Evolutionary conservation across 2,329 filamentous ascomycete species (phyloP).

Genomic region (Pyrenophora graminea): DNA sequence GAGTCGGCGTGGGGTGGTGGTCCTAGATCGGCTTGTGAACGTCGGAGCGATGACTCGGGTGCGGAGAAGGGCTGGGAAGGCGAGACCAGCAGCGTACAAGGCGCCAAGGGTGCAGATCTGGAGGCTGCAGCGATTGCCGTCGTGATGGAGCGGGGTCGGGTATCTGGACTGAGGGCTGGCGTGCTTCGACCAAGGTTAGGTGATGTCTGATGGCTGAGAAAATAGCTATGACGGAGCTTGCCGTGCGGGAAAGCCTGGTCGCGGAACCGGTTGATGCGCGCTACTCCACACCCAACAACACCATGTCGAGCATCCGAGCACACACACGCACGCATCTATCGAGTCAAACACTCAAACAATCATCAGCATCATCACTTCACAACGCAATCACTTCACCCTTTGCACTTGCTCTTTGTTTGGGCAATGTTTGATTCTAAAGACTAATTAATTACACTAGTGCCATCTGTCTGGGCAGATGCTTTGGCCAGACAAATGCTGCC

Average conservation of each 20-base stretch:
- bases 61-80: conserved; percentile 28
- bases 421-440: not conserved
- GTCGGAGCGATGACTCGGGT: conserved; percentile 26
- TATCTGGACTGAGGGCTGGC: conserved; percentile 24
- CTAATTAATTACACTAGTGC: conserved; percentile 16
- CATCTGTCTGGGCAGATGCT: conserved; percentile 10
- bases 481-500: not conserved
- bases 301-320: not conserved
- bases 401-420: not conserved
- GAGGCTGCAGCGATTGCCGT: conserved; percentile 29
- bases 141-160: conserved; percentile 32
- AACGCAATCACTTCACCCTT: no score
- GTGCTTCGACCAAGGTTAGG: conserved; percentile 21
- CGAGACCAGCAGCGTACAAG: conserved; percentile 16
- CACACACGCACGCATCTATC: no score
- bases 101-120: conserved; percentile 20
- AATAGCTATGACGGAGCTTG: conserved; percentile 36
- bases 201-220: conserved; percentile 45
- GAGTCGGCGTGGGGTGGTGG: conserved; percentile 27
- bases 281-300: conserved; percentile 18
- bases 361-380: no score
- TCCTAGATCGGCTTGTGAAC: conserved; percentile 27
- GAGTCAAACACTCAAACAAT: not conserved
- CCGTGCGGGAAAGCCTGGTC: conserved; percentile 28
- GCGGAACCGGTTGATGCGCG: conserved; percentile 18